Percentiles rank a stretch among this genome's conserved stretches.
Conservation (phyloP, 345 rosid genomes). For the Mallotus nudiflorus region DNA sequence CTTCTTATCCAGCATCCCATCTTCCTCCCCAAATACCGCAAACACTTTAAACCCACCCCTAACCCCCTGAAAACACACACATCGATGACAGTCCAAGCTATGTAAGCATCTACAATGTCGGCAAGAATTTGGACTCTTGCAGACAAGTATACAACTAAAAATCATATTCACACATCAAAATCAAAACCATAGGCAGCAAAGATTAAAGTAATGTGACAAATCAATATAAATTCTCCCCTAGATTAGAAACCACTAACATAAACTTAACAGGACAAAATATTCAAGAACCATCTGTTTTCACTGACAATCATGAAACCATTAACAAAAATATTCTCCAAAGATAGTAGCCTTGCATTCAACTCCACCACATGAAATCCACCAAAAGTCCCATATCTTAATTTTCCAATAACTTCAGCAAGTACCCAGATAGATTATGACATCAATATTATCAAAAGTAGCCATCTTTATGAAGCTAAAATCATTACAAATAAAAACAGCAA, state of each 20-base stretch:
- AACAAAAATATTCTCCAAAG: not conserved
- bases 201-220: not conserved
- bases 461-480: constrained; percentile 9
- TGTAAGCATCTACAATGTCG: not conserved
- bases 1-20: constrained; percentile 68
- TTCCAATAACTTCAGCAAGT: not conserved
- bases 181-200: not conserved
- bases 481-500: not conserved
- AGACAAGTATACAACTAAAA: not conserved
- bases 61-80: constrained; percentile 47
- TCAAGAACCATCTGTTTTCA: too few species aligned
- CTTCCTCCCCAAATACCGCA: constrained; percentile 79
- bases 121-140: not conserved
- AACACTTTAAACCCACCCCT: constrained; percentile 69
- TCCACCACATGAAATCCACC: not conserved
- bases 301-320: not conserved
- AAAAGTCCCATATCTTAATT: not conserved
- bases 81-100: constrained; percentile 5
- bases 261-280: not conserved
- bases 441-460: not conserved
- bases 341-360: not conserved
- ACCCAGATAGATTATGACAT: constrained; percentile 10
- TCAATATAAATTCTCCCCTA: not conserved
- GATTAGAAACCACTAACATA: not conserved
- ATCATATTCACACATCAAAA: not conserved